Percentiles rank a stretch among this genome's conserved stretches.
Evolutionary conservation across 257 asterid species (phyloP).

Genomic region (Plectranthus barbatus): DNA sequence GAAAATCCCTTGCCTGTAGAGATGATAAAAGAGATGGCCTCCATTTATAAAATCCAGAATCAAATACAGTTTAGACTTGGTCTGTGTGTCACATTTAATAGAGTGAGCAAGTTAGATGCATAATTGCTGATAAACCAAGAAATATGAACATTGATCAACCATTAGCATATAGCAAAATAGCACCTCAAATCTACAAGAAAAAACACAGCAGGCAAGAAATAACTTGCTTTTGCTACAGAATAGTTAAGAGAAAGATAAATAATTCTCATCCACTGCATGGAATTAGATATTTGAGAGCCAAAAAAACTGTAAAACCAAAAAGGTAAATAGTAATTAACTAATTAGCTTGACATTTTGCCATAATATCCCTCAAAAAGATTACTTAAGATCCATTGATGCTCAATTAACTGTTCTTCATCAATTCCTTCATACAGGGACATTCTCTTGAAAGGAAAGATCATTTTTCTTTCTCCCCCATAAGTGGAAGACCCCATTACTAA

Average conservation of each 20-base stretch:
- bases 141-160: not conserved
- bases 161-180: not conserved
- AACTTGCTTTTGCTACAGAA: not conserved
- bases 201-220: not conserved
- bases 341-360: not conserved
- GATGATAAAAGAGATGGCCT: slow-evolving; percentile 96
- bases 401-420: not conserved
- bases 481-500: not conserved
- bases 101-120: not conserved
- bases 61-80: slow-evolving; percentile 74
- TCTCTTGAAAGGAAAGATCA: not conserved
- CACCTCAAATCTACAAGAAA: not conserved
- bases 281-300: not conserved
- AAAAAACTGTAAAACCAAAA: not conserved
- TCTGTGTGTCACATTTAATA: slow-evolving; percentile 34
- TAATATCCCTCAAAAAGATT: not conserved
- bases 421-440: not conserved
- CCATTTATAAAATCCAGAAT: slow-evolving; percentile 87
- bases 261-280: not conserved
- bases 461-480: not conserved
- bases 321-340: not conserved
- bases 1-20: slow-evolving; percentile 89
- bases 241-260: no score
- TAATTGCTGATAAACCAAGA: not conserved
- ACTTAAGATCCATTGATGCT: not conserved